Evolutionary conservation across 305 asterid genomes (phyloP).

Genomic region (Rubia tinctorum): DNA sequence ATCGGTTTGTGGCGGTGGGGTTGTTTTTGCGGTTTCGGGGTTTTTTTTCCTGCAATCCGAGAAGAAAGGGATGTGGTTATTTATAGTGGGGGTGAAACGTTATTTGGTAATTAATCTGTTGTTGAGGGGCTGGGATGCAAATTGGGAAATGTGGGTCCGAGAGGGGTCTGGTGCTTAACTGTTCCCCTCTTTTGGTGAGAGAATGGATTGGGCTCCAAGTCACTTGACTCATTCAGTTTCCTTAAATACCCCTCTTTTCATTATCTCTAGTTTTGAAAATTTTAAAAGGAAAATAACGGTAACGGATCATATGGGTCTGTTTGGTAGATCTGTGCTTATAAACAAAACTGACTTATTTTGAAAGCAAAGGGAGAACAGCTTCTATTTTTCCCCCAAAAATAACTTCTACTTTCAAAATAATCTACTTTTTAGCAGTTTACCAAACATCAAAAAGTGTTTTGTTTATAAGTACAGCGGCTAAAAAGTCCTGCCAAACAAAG

Average conservation of each 20-base stretch:
- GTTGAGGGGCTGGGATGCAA: slow-evolving; percentile 2
- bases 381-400: too few species aligned
- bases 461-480: too few species aligned
- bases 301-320: too few species aligned
- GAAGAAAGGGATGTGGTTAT: slow-evolving; percentile 1
- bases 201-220: slow-evolving; percentile 29
- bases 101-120: not conserved
- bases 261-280: not conserved
- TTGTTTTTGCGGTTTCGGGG: not conserved
- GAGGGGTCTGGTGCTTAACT: slow-evolving; percentile 16
- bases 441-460: too few species aligned
- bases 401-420: too few species aligned
- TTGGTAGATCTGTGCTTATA: too few species aligned
- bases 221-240: slow-evolving; percentile 9
- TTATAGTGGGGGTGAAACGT: slow-evolving; percentile 5
- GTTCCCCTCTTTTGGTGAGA: slow-evolving; percentile 17
- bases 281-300: too few species aligned
- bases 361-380: too few species aligned
- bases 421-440: too few species aligned
- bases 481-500: too few species aligned
- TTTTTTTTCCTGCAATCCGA: not conserved
- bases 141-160: slow-evolving; percentile 11
- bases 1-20: not conserved
- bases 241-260: not conserved
- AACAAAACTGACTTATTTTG: too few species aligned